phyloP scores from a whole-genome alignment of 306 rosid genomes.

The Trifolium subterraneum region DNA sequence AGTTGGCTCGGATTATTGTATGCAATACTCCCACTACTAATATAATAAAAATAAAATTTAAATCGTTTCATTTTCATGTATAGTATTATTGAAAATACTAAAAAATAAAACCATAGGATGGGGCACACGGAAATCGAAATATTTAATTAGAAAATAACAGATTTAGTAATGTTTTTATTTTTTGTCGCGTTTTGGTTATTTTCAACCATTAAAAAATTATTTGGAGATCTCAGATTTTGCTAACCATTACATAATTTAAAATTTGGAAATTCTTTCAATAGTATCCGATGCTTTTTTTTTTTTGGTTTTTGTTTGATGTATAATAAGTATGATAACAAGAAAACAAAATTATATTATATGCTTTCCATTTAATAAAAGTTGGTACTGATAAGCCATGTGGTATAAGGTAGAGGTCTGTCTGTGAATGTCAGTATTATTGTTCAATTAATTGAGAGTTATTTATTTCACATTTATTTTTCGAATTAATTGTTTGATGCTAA shows the following conservation, averaged over 20 bases:
- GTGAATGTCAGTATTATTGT: constrained; percentile 5
- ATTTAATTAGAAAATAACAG: constrained; percentile 4
- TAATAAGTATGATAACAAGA: neutral
- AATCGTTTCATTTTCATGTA: neutral
- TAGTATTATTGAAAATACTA: neutral
- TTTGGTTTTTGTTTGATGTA: neutral
- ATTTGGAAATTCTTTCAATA: constrained; percentile 9
- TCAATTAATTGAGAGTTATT: neutral
- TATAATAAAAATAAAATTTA: neutral
- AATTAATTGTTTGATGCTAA: neutral
- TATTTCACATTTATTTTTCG: neutral
- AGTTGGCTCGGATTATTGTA: no score
- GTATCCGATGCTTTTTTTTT: constrained; percentile 36
- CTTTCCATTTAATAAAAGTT: neutral
- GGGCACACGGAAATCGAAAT: constrained; percentile 20
- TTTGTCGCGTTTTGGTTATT: constrained; percentile 37
- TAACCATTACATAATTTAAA: neutral
- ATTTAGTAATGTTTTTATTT: neutral
- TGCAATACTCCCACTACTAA: no score
- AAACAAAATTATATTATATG: neutral
- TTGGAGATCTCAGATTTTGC: constrained; percentile 49
- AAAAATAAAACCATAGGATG: neutral
- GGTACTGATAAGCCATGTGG: neutral
- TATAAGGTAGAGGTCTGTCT: neutral
- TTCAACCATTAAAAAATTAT: constrained; percentile 31